These are phyloP conservation scores for Fusarium pininemorale DNA, from an alignment of 2,329 filamentous ascomycete genomes.

Conservation along the genomic window DNA sequence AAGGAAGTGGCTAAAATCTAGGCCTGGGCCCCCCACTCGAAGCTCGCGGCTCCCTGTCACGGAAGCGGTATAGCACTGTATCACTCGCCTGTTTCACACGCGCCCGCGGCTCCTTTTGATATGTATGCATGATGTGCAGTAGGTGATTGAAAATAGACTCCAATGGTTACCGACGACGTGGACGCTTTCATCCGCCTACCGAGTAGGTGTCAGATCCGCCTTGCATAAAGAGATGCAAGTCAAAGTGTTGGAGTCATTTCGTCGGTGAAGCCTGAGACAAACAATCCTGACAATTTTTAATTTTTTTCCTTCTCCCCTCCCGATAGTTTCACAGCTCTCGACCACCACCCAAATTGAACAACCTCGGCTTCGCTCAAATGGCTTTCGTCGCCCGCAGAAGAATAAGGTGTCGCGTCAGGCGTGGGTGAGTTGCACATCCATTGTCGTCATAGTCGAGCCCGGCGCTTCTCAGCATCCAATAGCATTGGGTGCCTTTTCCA, in stretches of 20 bases:
- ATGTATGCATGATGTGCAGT: slow-evolving; percentile 46
- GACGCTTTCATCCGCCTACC: slow-evolving; percentile 37
- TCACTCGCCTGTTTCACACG: slow-evolving; percentile 31
- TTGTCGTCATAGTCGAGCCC: slow-evolving; percentile 39
- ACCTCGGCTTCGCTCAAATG: slow-evolving; percentile 24
- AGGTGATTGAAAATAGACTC: slow-evolving; percentile 38
- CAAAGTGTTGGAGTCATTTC: slow-evolving; percentile 32
- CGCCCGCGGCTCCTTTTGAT: slow-evolving; percentile 34
- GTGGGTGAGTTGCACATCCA: slow-evolving; percentile 32
- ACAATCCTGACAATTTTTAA: slow-evolving; percentile 1
- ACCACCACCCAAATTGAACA: slow-evolving; percentile 13
- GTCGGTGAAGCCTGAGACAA: slow-evolving; percentile 42
- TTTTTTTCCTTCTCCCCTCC: background rate
- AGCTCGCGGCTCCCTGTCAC: slow-evolving; percentile 32
- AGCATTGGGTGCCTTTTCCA: slow-evolving; percentile 7
- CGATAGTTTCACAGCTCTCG: background rate
- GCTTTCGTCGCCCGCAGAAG: slow-evolving; percentile 11
- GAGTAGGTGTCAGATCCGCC: slow-evolving; percentile 37
- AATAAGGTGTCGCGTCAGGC: slow-evolving; percentile 38
- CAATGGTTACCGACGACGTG: slow-evolving; percentile 43
- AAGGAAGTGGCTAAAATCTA: slow-evolving; percentile 30
- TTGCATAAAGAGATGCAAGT: slow-evolving; percentile 29
- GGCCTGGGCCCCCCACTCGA: slow-evolving; percentile 23
- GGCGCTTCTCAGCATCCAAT: slow-evolving; percentile 38
- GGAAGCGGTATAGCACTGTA: slow-evolving; percentile 34